These are phyloP conservation scores for Gloeopeniophorella convolvens DNA, from an alignment of 768 basidiomycete species.

Conservation along the genomic window DNA sequence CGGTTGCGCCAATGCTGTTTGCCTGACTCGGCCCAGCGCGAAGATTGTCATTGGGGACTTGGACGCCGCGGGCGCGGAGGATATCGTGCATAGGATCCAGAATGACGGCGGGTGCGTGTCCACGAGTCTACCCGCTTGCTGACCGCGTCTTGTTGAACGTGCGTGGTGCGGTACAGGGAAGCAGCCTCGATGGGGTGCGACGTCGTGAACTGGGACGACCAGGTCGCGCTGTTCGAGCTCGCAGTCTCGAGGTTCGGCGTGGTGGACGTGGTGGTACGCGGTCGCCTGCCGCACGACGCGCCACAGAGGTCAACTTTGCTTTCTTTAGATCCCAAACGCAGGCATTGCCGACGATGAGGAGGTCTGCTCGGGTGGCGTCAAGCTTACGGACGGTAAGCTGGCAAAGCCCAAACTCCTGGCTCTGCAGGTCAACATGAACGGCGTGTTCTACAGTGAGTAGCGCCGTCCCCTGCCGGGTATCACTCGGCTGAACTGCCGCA, in stretches of 20 bases:
- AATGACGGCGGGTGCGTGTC: constrained; percentile 38
- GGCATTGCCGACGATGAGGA: constrained; percentile 36
- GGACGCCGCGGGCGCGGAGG: constrained; percentile 35
- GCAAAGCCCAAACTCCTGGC: constrained; percentile 39
- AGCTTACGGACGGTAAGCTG: constrained; percentile 33
- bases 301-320: too few species aligned
- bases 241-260: constrained; percentile 40
- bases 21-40: constrained; percentile 30
- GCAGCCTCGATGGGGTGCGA: constrained; percentile 41
- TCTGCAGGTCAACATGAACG: constrained; percentile 44
- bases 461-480: background rate
- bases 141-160: too few species aligned
- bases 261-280: constrained; percentile 48
- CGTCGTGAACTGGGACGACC: constrained; percentile 49
- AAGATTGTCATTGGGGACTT: constrained; percentile 48
- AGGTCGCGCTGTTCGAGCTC: constrained; percentile 44
- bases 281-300: too few species aligned
- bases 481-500: constrained; percentile 20
- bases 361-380: constrained; percentile 12
- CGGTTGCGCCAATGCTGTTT: background rate
- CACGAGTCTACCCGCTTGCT: background rate
- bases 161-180: constrained; percentile 31
- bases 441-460: constrained; percentile 41
- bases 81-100: constrained; percentile 36
- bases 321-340: constrained; percentile 46